Evolutionary conservation across 129 eudicot species (phyloP).

Genomic region (Ambrosia artemisiifolia): DNA sequence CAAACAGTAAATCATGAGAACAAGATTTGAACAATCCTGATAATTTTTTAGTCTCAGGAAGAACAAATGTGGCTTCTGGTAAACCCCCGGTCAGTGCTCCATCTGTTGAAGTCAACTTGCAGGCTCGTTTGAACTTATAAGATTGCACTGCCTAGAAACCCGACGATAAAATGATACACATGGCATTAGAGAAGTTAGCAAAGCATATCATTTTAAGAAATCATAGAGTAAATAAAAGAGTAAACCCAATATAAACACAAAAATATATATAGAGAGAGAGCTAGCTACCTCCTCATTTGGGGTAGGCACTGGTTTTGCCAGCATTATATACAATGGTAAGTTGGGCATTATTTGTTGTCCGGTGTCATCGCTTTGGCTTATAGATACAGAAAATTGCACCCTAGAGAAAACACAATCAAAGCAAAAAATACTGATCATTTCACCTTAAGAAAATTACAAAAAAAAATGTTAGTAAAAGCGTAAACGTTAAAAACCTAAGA

Average conservation of each 20-base stretch:
- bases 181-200: slow-evolving; percentile 25
- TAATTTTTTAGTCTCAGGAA: slow-evolving; percentile 69
- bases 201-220: slow-evolving; percentile 5
- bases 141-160: slow-evolving; percentile 30
- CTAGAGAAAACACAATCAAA: slow-evolving; percentile 29
- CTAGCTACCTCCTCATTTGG: slow-evolving; percentile 49
- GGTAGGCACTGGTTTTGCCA: slow-evolving; percentile 57
- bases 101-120: slow-evolving; percentile 37
- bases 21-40: slow-evolving; percentile 49
- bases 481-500: neutral
- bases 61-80: slow-evolving; percentile 49
- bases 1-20: slow-evolving; percentile 53
- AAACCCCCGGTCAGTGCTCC: slow-evolving; percentile 29
- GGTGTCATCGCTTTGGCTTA: slow-evolving; percentile 38
- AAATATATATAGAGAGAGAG: neutral
- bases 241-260: neutral
- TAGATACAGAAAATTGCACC: slow-evolving; percentile 63
- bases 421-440: slow-evolving; percentile 11
- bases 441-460: neutral
- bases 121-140: slow-evolving; percentile 55
- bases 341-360: slow-evolving; percentile 37
- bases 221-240: neutral
- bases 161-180: neutral
- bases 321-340: slow-evolving; percentile 64
- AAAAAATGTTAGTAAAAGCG: neutral